A percentile compares a stretch with the other conserved stretches of the same genome.
These are phyloP conservation scores for Mycena rebaudengoi DNA, from an alignment of 768 basidiomycete genomes.

Conservation along the genomic window DNA sequence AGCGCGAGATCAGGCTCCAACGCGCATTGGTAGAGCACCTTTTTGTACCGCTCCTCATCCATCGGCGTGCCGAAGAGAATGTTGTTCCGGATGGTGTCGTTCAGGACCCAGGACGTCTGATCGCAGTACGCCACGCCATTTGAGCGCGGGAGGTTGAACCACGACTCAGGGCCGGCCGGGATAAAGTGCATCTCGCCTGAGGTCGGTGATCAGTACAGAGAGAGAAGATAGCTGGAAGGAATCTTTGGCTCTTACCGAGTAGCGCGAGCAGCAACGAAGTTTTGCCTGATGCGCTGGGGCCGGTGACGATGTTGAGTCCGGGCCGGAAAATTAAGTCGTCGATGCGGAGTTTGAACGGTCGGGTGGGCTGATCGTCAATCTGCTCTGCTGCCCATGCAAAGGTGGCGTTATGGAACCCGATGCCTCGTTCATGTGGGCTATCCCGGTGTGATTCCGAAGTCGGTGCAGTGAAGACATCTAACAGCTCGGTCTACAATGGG, in stretches of 20 bases:
- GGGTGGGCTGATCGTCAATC: constrained; percentile 41
- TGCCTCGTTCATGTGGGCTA: constrained; percentile 17
- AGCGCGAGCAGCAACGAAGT: constrained; percentile 72
- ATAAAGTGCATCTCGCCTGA: constrained; percentile 73
- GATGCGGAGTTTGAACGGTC: constrained; percentile 58
- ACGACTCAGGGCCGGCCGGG: constrained; percentile 58
- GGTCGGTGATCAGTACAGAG: neutral
- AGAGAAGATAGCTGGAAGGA: neutral
- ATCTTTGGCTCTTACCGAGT: constrained; percentile 40
- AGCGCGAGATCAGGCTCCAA: constrained; percentile 76
- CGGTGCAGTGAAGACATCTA: constrained; percentile 8
- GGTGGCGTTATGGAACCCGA: constrained; percentile 61
- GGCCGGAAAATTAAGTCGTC: constrained; percentile 60
- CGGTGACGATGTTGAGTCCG: constrained; percentile 59
- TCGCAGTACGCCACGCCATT: constrained; percentile 81
- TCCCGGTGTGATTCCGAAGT: neutral
- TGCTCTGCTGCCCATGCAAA: constrained; percentile 62
- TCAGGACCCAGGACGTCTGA: constrained; percentile 87
- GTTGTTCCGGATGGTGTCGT: constrained; percentile 82
- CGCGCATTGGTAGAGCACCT: constrained; percentile 77
- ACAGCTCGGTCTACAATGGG: constrained; percentile 15
- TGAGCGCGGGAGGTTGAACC: constrained; percentile 72
- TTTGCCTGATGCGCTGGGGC: constrained; percentile 51
- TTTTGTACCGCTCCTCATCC: constrained; percentile 81
- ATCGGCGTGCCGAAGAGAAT: constrained; percentile 82